These are phyloP conservation scores for Brassica incana DNA, from an alignment of 345 rosid species.

Conservation along the genomic window DNA sequence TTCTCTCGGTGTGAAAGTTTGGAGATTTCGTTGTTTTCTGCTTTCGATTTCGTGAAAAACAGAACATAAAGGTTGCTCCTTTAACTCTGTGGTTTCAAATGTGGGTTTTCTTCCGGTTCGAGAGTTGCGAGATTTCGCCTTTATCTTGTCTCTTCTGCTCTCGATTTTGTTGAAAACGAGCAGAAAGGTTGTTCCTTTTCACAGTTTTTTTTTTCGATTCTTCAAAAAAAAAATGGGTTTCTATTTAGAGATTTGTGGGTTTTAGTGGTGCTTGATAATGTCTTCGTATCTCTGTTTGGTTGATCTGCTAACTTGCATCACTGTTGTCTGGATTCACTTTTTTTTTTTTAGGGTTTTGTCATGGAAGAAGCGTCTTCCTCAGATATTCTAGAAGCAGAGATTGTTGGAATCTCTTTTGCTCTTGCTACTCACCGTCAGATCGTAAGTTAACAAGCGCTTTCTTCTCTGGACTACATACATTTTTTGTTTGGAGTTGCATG, in stretches of 20 bases:
- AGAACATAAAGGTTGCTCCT: slow-evolving; percentile 7
- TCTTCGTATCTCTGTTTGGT: background rate
- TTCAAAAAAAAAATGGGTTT: background rate
- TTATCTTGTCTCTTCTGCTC: background rate
- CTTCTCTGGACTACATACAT: background rate
- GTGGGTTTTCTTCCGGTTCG: slow-evolving; percentile 1
- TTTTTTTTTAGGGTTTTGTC: background rate
- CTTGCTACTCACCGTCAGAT: background rate
- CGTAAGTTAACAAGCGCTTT: background rate
- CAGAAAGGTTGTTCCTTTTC: slow-evolving; percentile 7
- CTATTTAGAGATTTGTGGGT: background rate
- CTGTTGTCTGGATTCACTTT: background rate
- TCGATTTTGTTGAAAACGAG: slow-evolving; percentile 15
- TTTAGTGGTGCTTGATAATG: background rate
- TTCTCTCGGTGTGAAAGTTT: slow-evolving; percentile 6
- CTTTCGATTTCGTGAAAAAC: slow-evolving; percentile 12
- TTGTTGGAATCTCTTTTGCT: background rate
- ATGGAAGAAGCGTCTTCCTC: background rate
- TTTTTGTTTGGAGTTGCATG: background rate
- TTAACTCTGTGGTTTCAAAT: background rate
- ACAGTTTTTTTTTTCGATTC: slow-evolving; percentile 5
- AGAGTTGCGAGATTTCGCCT: slow-evolving; percentile 6
- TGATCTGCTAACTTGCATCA: background rate
- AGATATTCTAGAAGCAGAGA: background rate
- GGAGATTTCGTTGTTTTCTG: slow-evolving; percentile 2